Conservation (phyloP, 306 rosid genomes). For the Herpetospermum pedunculosum region DNA sequence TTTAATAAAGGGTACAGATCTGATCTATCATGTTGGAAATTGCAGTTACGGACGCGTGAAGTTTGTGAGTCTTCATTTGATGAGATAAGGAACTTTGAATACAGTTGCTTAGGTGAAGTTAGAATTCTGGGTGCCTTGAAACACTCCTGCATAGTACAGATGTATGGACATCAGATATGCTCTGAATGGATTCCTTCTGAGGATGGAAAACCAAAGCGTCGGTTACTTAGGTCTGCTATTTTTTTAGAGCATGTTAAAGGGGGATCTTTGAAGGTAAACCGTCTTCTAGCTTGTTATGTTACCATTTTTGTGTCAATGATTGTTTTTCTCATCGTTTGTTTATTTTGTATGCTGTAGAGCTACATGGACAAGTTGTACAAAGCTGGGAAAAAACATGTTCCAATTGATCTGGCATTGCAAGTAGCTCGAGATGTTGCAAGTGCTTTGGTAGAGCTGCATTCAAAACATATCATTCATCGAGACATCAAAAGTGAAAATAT, state of each 20-base stretch:
- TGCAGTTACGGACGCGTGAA: slow-evolving; percentile 66
- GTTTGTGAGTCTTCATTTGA: slow-evolving; percentile 42
- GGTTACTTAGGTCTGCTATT: slow-evolving; percentile 62
- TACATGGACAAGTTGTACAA: slow-evolving; percentile 53
- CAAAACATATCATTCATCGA: slow-evolving; percentile 87
- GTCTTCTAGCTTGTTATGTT: background rate
- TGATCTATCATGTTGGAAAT: slow-evolving; percentile 19
- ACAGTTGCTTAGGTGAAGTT: slow-evolving; percentile 78
- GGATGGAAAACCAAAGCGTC: slow-evolving; percentile 47
- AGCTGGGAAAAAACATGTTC: slow-evolving; percentile 62
- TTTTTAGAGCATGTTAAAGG: slow-evolving; percentile 74
- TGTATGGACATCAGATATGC: slow-evolving; percentile 88
- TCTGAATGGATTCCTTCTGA: slow-evolving; percentile 62
- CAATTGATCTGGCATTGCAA: slow-evolving; percentile 50
- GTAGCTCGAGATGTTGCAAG: slow-evolving; percentile 74
- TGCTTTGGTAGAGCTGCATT: slow-evolving; percentile 78
- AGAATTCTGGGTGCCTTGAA: slow-evolving; percentile 73
- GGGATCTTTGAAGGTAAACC: slow-evolving; percentile 75
- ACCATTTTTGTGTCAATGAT: background rate
- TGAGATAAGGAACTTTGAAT: slow-evolving; percentile 57
- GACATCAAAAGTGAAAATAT: slow-evolving; percentile 91
- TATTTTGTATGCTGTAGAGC: slow-evolving; percentile 28
- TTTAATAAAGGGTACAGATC: background rate
- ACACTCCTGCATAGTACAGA: slow-evolving; percentile 82
- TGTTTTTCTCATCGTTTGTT: slow-evolving; percentile 2